A percentile compares a stretch with the other conserved stretches of the same genome.
Evolutionary conservation across 2,329 filamentous ascomycete species (phyloP).

Genomic region (Grosmannia huntii): DNA sequence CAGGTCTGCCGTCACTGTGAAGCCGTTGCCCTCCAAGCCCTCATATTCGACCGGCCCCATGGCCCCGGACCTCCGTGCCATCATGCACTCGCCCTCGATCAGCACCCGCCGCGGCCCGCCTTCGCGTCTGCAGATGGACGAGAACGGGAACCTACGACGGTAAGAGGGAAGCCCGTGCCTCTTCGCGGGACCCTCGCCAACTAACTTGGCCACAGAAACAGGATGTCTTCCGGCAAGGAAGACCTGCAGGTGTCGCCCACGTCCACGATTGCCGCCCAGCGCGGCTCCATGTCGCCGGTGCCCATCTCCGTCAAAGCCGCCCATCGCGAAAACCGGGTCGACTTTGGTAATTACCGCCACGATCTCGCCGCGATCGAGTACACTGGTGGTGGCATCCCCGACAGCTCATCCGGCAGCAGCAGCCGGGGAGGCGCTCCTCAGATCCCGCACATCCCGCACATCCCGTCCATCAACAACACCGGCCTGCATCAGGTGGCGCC

Average conservation of each 20-base stretch:
- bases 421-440: constrained; percentile 35
- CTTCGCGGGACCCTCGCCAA: too few relatives aligned
- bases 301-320: constrained; percentile 32
- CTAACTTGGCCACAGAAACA: constrained; percentile 6
- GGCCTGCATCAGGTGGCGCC: constrained; percentile 41
- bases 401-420: constrained; percentile 28
- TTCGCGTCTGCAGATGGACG: constrained; percentile 43
- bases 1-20: constrained; percentile 53
- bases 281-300: constrained; percentile 26
- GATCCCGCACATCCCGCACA: constrained; percentile 48
- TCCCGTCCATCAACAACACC: constrained; percentile 42
- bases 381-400: background rate
- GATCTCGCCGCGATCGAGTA: constrained; percentile 54
- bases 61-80: constrained; percentile 1
- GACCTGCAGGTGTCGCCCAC: constrained; percentile 37
- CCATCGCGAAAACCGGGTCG: constrained; percentile 44
- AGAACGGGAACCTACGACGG: constrained; percentile 29
- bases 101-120: constrained; percentile 24
- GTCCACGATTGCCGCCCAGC: constrained; percentile 26
- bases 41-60: constrained; percentile 11
- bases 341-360: constrained; percentile 58
- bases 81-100: constrained; percentile 5
- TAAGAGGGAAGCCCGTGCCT: constrained; percentile 19
- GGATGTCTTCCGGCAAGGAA: constrained; percentile 15
- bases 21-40: constrained; percentile 25